phyloP scores from a whole-genome alignment of 2,329 filamentous ascomycete genomes.

The Ophiostoma pallidulum region DNA sequence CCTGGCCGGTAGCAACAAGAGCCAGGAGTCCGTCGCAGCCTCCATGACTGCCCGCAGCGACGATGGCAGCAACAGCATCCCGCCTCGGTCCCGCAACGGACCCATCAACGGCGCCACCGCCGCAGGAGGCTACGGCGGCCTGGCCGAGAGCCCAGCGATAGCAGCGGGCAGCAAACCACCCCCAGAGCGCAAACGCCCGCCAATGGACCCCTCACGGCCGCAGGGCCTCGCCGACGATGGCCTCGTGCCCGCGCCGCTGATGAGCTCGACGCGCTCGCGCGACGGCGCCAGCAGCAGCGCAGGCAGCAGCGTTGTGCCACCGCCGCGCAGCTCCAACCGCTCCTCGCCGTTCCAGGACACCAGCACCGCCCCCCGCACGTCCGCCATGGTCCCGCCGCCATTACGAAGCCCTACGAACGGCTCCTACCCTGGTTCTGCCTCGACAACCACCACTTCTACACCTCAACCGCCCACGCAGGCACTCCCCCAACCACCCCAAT shows the following conservation, averaged over 20 bases:
- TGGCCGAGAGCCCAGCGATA: conserved; percentile 16
- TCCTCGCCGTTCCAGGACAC: conserved; percentile 3
- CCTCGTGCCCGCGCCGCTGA: conserved; percentile 48
- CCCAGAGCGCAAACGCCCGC: conserved; percentile 56
- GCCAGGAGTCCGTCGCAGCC: conserved; percentile 46
- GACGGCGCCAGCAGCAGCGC: conserved; percentile 23
- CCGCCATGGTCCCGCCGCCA: conserved; percentile 9
- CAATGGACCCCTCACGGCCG: conserved; percentile 52
- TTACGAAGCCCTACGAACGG: conserved; percentile 13
- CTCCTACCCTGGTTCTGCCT: not conserved
- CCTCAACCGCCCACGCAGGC: conserved; percentile 6
- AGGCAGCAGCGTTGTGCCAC: conserved; percentile 31
- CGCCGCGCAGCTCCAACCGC: conserved; percentile 32
- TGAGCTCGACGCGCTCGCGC: conserved; percentile 39
- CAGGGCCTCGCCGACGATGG: conserved; percentile 38
- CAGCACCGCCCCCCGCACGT: not conserved
- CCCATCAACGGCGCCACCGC: conserved; percentile 15
- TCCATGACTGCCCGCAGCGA: conserved; percentile 42
- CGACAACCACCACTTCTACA: too few species aligned
- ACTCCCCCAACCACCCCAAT: conserved; percentile 5
- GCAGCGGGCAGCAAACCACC: conserved; percentile 38
- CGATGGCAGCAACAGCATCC: conserved; percentile 35
- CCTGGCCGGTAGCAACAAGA: conserved; percentile 42
- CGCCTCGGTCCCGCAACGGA: conserved; percentile 44
- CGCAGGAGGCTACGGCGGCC: too few species aligned